Evolutionary conservation across 169 alveolate genomes (phyloP).

Genomic region (Cyclospora cayetanensis): DNA sequence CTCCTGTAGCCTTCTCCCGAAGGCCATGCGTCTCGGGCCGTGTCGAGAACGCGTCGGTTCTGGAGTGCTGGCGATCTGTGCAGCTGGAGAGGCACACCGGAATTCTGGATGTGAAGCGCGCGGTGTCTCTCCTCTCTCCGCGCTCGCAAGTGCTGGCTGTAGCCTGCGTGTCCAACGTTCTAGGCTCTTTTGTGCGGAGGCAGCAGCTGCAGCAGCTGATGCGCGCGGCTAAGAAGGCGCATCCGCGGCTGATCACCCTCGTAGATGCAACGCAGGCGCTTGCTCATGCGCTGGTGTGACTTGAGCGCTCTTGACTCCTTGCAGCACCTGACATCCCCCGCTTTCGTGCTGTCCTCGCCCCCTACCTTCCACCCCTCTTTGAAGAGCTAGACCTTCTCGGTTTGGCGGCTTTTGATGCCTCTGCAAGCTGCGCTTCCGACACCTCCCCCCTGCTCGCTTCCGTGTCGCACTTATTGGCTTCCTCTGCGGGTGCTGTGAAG

Average conservation of each 20-base stretch:
- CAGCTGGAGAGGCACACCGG: conserved; percentile 43
- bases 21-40: not conserved
- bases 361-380: too few relatives aligned
- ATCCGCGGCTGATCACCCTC: not conserved
- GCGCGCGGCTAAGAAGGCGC: not conserved
- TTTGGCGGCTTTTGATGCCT: too few relatives aligned
- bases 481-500: not conserved
- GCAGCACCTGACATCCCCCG: not conserved
- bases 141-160: conserved; percentile 70
- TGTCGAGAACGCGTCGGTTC: too few relatives aligned
- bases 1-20: too few relatives aligned
- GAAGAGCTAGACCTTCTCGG: too few relatives aligned
- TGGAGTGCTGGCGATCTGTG: not conserved
- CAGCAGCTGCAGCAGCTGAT: not conserved
- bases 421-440: too few relatives aligned
- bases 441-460: too few relatives aligned
- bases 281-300: conserved; percentile 64
- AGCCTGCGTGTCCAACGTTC: conserved; percentile 68
- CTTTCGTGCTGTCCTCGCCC: not conserved
- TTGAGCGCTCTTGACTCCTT: not conserved
- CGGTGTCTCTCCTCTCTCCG: conserved; percentile 57
- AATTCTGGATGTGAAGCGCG: conserved; percentile 58
- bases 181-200: conserved; percentile 64
- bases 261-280: conserved; percentile 76
- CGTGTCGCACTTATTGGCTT: too few relatives aligned